Conservation (phyloP, 257 asterid species). For the Plantago ovata region DNA sequence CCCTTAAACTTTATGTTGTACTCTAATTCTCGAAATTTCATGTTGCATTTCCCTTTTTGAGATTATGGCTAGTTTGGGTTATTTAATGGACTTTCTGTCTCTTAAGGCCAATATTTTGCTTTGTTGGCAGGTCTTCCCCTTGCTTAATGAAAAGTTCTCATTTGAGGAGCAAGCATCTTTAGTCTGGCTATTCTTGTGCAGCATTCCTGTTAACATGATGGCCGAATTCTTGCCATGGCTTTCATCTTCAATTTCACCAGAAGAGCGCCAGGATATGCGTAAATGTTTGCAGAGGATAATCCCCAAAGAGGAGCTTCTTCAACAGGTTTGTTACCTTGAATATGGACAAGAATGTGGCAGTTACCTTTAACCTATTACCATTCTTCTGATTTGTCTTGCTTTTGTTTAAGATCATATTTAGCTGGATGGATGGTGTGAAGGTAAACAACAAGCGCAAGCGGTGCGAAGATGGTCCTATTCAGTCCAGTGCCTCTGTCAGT, state of each 20-base stretch:
- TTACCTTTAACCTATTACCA: slow-evolving; percentile 14
- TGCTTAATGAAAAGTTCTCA: slow-evolving; percentile 83
- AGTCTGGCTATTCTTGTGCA: slow-evolving; percentile 97
- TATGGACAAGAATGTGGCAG: slow-evolving; percentile 11
- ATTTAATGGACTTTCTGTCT: slow-evolving; percentile 11
- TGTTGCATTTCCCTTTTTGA: neutral
- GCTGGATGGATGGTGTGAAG: slow-evolving; percentile 94
- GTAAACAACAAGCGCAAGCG: slow-evolving; percentile 71
- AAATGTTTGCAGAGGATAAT: slow-evolving; percentile 77
- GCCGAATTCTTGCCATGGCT: slow-evolving; percentile 99
- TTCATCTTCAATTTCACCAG: slow-evolving; percentile 75
- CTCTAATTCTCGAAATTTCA: neutral
- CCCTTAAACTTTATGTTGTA: neutral
- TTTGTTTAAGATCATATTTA: slow-evolving; percentile 64
- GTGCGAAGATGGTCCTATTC: slow-evolving; percentile 40
- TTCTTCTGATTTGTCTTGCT: slow-evolving; percentile 35
- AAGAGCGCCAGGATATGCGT: slow-evolving; percentile 86
- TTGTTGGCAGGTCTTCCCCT: slow-evolving; percentile 69
- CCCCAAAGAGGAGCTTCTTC: slow-evolving; percentile 86
- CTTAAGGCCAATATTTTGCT: slow-evolving; percentile 9
- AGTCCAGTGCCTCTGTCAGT: slow-evolving; percentile 30
- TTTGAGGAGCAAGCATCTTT: slow-evolving; percentile 95
- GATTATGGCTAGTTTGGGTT: slow-evolving; percentile 3
- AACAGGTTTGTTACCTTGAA: slow-evolving; percentile 51
- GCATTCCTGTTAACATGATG: slow-evolving; percentile 98